These are phyloP conservation scores for Septoria petroselini DNA, from an alignment of 2,329 filamentous ascomycete species.

Conservation along the genomic window DNA sequence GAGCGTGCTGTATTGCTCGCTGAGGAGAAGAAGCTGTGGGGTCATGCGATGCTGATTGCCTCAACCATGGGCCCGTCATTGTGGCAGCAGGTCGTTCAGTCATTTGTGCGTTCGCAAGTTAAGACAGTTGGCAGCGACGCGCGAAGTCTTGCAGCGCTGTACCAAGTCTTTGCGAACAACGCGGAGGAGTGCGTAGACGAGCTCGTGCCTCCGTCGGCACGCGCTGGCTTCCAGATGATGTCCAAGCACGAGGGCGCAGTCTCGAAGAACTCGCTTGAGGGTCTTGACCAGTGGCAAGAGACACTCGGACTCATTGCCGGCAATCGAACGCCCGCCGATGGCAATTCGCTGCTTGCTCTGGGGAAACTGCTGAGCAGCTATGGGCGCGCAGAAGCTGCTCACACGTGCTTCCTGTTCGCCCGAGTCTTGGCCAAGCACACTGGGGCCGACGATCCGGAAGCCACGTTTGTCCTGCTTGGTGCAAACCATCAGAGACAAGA, in stretches of 20 bases:
- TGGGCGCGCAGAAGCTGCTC: slow-evolving; percentile 83
- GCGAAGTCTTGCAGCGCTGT: slow-evolving; percentile 84
- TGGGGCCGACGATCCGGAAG: slow-evolving; percentile 75
- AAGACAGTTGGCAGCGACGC: slow-evolving; percentile 76
- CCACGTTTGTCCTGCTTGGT: slow-evolving; percentile 79
- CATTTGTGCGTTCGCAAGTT: slow-evolving; percentile 93
- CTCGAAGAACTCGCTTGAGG: slow-evolving; percentile 72
- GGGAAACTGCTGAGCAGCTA: slow-evolving; percentile 82
- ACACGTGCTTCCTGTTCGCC: slow-evolving; percentile 90
- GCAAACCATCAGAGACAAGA: slow-evolving; percentile 66
- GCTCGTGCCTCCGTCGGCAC: slow-evolving; percentile 85
- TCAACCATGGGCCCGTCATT: slow-evolving; percentile 69
- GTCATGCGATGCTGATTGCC: slow-evolving; percentile 89
- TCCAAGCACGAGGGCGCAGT: slow-evolving; percentile 64
- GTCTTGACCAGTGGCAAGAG: slow-evolving; percentile 90
- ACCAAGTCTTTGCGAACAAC: slow-evolving; percentile 91
- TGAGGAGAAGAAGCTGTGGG: slow-evolving; percentile 91
- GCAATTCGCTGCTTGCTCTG: slow-evolving; percentile 71
- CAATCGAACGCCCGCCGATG: slow-evolving; percentile 80
- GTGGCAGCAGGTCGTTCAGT: slow-evolving; percentile 90
- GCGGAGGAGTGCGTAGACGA: slow-evolving; percentile 93
- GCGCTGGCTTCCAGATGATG: slow-evolving; percentile 87
- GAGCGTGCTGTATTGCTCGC: slow-evolving; percentile 92
- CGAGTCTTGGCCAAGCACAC: slow-evolving; percentile 68
- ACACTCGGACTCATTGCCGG: slow-evolving; percentile 80